A percentile compares a stretch with the other conserved stretches of the same genome.
Conservation (phyloP, 2,329 filamentous ascomycete genomes). For the Falciphora oryzae region DNA sequence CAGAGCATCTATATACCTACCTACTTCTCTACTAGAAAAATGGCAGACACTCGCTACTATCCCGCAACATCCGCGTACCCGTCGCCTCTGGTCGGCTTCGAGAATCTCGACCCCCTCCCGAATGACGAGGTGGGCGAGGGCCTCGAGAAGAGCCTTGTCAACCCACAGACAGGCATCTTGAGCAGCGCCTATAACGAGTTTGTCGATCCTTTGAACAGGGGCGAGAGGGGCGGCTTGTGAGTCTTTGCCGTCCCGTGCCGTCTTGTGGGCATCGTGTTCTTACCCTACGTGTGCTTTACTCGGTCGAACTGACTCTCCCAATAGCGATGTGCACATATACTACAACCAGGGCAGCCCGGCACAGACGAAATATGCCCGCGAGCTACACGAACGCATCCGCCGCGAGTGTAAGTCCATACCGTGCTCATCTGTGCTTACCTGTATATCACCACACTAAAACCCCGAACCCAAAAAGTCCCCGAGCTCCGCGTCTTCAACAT, state of each 20-base stretch:
- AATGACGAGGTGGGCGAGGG: conserved; percentile 62
- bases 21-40: not conserved
- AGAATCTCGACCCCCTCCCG: conserved; percentile 48
- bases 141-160: conserved; percentile 60
- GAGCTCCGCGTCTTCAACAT: conserved; percentile 77
- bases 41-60: conserved; percentile 15
- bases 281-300: not conserved
- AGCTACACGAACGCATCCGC: conserved; percentile 72
- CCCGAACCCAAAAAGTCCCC: conserved; percentile 51
- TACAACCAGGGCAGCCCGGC: conserved; percentile 59
- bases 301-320: not conserved
- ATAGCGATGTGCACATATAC: conserved; percentile 77
- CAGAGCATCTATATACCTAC: too few relatives aligned
- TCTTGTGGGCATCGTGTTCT: not conserved
- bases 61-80: conserved; percentile 33
- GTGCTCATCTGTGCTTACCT: not conserved
- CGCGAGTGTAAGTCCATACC: conserved; percentile 60
- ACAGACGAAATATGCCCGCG: conserved; percentile 62
- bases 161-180: conserved; percentile 52
- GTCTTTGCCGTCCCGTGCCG: conserved; percentile 19
- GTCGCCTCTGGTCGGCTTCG: conserved; percentile 53
- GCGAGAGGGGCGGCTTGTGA: conserved; percentile 64
- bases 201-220: conserved; percentile 60
- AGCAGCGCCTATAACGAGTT: conserved; percentile 70
- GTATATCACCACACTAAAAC: not conserved